Evolutionary conservation across 2,329 filamentous ascomycete genomes (phyloP).

Genomic region (Colletotrichum sp.): DNA sequence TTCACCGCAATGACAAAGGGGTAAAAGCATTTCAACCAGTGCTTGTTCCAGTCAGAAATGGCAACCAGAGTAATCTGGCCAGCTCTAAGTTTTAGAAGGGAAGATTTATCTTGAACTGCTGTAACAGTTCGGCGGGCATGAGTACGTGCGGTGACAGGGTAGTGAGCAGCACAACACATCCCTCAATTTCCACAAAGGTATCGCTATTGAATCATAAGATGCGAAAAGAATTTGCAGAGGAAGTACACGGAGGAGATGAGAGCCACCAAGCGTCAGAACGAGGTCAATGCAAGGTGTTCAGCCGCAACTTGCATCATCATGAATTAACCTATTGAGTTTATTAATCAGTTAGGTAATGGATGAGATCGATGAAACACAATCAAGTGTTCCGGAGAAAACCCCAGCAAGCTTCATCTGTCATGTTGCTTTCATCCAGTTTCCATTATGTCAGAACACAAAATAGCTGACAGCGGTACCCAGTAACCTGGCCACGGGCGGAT

Average conservation of each 20-base stretch:
- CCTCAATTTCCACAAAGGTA: fast-evolving
- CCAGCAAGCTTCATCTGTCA: neutral
- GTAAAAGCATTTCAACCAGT: neutral
- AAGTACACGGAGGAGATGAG: neutral
- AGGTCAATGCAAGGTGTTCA: neutral
- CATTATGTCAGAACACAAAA: neutral
- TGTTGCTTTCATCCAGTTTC: neutral
- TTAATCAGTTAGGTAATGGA: neutral
- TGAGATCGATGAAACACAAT: neutral
- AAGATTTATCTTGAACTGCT: neutral
- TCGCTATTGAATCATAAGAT: neutral
- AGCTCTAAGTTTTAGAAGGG: neutral
- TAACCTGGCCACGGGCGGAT: neutral
- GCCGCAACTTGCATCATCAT: neutral
- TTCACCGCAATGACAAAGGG: neutral
- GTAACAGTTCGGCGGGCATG: neutral
- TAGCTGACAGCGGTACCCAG: neutral
- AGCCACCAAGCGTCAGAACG: neutral
- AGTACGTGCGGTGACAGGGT: fast-evolving
- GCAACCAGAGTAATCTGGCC: neutral
- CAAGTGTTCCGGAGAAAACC: neutral
- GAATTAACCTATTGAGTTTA: neutral
- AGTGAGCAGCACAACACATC: neutral
- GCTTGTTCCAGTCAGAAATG: neutral
- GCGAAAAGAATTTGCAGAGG: neutral